phyloP scores from a whole-genome alignment of 495 filamentous ascomycete species.

The Penicillium fimorum region DNA sequence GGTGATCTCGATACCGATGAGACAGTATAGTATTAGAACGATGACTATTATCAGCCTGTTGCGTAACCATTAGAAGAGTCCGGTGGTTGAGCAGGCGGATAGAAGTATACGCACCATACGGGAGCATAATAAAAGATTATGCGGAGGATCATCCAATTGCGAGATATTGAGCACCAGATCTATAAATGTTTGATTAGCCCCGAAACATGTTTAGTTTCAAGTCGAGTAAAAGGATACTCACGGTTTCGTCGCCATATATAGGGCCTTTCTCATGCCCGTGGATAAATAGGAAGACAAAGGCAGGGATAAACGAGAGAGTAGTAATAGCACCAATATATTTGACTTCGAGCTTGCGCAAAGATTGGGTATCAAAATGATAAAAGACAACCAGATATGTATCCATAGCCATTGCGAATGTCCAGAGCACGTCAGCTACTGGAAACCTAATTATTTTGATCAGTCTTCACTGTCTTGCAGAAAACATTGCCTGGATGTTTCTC shows the following conservation, averaged over 20 bases:
- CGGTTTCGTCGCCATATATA: constrained; percentile 45
- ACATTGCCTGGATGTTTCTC: background rate
- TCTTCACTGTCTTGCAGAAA: background rate
- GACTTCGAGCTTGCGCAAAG: constrained; percentile 39
- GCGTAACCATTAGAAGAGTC: background rate
- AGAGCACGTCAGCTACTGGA: constrained; percentile 48
- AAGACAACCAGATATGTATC: constrained; percentile 49
- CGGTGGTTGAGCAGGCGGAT: background rate
- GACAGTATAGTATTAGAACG: constrained; percentile 38
- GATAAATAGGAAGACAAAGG: constrained; percentile 44
- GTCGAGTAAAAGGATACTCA: constrained; percentile 20
- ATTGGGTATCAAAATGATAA: constrained; percentile 38
- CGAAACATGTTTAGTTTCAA: background rate
- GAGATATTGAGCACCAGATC: constrained; percentile 49
- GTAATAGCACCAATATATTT: constrained; percentile 41
- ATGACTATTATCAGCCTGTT: constrained; percentile 39
- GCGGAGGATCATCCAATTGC: constrained; percentile 44
- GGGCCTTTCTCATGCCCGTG: constrained; percentile 34
- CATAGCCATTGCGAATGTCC: constrained; percentile 49
- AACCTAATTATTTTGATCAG: constrained; percentile 31
- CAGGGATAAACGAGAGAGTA: constrained; percentile 40
- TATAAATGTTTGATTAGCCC: constrained; percentile 11
- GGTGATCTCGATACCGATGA: constrained; percentile 43
- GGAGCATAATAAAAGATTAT: constrained; percentile 46
- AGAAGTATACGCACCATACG: constrained; percentile 35